These are phyloP conservation scores for Gossypium schwendimanii DNA, from an alignment of 441 rosid species.

Conservation along the genomic window DNA sequence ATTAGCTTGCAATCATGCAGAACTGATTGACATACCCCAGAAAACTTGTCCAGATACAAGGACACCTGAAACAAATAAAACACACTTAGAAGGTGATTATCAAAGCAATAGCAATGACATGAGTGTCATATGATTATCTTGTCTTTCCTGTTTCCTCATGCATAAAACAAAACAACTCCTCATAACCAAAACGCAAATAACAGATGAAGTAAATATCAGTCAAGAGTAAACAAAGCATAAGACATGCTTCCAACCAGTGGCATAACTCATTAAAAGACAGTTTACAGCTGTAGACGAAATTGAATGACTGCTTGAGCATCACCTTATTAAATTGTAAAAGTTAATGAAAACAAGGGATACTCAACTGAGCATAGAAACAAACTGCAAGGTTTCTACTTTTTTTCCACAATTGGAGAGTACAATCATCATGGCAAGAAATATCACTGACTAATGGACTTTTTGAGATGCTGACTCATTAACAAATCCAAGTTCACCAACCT, in stretches of 20 bases:
- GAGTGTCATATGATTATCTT: neutral
- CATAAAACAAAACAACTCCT: neutral
- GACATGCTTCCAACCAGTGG: constrained; percentile 2
- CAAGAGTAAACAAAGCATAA: neutral
- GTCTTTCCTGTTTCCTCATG: neutral
- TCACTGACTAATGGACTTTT: neutral
- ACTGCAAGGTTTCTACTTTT: too few species aligned
- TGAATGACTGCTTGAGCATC: neutral
- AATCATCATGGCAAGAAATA: too few species aligned
- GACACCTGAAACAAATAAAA: constrained; percentile 61
- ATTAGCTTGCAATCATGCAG: constrained; percentile 98
- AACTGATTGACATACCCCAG: constrained; percentile 94
- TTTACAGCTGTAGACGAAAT: neutral
- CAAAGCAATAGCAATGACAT: neutral
- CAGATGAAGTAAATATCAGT: neutral
- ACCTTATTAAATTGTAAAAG: neutral
- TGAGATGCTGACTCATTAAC: neutral
- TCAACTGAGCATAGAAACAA: neutral
- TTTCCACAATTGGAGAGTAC: too few species aligned
- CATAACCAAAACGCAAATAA: neutral
- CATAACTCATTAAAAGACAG: neutral
- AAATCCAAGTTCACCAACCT: neutral
- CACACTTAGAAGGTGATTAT: neutral
- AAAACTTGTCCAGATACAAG: constrained; percentile 92
- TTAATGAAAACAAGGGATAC: neutral